These are phyloP conservation scores for Falciphora oryzae DNA, from an alignment of 2,329 filamentous ascomycete genomes.

Conservation along the genomic window DNA sequence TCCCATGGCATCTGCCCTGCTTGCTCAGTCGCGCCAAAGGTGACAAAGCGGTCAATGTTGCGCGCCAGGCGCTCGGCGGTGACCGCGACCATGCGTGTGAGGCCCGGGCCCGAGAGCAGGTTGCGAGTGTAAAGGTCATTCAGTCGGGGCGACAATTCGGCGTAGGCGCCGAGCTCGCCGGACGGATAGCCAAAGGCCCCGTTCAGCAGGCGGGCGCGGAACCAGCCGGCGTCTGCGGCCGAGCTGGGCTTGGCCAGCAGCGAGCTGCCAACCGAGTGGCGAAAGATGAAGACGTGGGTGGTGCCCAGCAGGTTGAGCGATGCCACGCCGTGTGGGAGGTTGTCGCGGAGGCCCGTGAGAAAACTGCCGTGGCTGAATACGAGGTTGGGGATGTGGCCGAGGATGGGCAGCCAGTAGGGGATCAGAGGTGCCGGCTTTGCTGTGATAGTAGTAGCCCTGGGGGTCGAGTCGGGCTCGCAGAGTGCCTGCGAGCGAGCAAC, in stretches of 20 bases:
- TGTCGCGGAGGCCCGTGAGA: neutral
- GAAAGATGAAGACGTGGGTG: neutral
- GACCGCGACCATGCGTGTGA: neutral
- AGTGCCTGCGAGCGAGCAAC: no score
- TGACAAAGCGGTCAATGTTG: neutral
- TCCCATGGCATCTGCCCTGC: neutral
- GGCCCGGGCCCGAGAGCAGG: neutral
- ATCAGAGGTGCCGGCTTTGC: neutral
- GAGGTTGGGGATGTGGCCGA: neutral
- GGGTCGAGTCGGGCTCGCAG: no score
- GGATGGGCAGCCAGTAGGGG: constrained; percentile 2
- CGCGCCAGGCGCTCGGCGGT: neutral
- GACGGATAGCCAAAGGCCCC: neutral
- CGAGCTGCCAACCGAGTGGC: neutral
- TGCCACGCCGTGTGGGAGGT: neutral
- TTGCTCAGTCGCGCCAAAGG: neutral
- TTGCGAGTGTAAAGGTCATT: neutral
- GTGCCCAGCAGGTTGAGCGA: neutral
- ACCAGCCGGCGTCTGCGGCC: neutral
- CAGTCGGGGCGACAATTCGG: neutral
- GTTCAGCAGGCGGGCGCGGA: neutral
- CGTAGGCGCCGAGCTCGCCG: neutral
- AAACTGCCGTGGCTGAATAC: neutral
- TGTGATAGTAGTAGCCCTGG: no score
- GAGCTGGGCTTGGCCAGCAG: neutral